Percentiles rank a stretch among this genome's conserved stretches.
Conservation (phyloP, 1,139 yeast species). For the Debaryomyces robertsiae region DNA sequence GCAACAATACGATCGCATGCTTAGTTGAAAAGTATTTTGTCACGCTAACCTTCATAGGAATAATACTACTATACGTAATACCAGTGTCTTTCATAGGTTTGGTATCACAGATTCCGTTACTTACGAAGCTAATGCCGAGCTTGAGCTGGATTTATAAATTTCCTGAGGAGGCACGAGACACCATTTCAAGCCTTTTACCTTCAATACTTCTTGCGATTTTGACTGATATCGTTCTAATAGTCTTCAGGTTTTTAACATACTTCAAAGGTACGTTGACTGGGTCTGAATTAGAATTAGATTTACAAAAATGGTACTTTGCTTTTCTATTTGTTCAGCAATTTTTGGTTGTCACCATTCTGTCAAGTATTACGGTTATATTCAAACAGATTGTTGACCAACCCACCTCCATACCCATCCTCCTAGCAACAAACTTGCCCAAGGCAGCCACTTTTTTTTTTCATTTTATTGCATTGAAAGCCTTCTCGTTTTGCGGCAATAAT, state of each 20-base stretch:
- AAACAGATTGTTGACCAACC: conserved; percentile 71
- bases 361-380: conserved; percentile 71
- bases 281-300: conserved; percentile 56
- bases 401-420: conserved; percentile 64
- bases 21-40: conserved; percentile 44
- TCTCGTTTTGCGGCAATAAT: conserved; percentile 70
- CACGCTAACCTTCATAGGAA: conserved; percentile 41
- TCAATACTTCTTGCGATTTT: conserved; percentile 59
- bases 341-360: conserved; percentile 80
- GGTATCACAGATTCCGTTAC: conserved; percentile 62
- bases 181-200: conserved; percentile 61
- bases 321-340: conserved; percentile 82
- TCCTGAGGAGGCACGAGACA: conserved; percentile 55
- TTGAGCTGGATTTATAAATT: conserved; percentile 51
- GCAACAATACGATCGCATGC: conserved; percentile 33
- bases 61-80: conserved; percentile 63
- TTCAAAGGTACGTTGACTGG: conserved; percentile 58
- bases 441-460: conserved; percentile 83
- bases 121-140: conserved; percentile 57
- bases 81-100: conserved; percentile 75
- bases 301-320: conserved; percentile 68
- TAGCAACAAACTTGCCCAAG: conserved; percentile 77
- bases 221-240: conserved; percentile 55
- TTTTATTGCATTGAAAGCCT: conserved; percentile 69
- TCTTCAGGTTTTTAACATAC: conserved; percentile 51